Conservation (phyloP, 768 basidiomycete species). For the Kwoniella newhampshirensis region DNA sequence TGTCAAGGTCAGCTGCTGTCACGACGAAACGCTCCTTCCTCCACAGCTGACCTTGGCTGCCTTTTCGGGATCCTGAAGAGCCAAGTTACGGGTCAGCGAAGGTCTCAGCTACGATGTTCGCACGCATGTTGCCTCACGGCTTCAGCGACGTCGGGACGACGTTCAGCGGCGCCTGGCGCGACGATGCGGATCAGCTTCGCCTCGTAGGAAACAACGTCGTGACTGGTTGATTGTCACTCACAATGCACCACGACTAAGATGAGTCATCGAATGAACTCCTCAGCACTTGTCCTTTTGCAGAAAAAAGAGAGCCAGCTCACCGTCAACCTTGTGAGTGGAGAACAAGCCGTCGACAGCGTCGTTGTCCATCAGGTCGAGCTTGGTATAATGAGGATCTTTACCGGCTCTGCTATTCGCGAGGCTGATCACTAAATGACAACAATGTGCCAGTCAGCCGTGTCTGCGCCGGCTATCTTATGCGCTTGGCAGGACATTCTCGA, state of each 20-base stretch:
- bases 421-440: constrained; percentile 59
- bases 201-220: no score
- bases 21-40: not conserved
- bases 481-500: not conserved
- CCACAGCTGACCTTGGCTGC: constrained; percentile 60
- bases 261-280: not conserved
- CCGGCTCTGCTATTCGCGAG: constrained; percentile 71
- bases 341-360: constrained; percentile 63
- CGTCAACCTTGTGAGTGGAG: constrained; percentile 64
- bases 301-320: constrained; percentile 57
- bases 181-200: constrained; percentile 21
- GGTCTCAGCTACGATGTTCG: no score
- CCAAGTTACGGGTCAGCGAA: no score
- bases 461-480: not conserved
- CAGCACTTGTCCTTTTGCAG: not conserved
- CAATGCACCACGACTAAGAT: constrained; percentile 89
- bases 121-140: no score
- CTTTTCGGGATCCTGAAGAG: constrained; percentile 65
- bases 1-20: constrained; percentile 8
- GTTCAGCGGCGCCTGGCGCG: constrained; percentile 68
- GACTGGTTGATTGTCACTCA: constrained; percentile 18
- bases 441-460: not conserved
- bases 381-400: constrained; percentile 54
- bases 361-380: constrained; percentile 69
- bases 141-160: constrained; percentile 88